Conservation (phyloP, 352 stramenopile species). For the Phytopythium boreale region DNA sequence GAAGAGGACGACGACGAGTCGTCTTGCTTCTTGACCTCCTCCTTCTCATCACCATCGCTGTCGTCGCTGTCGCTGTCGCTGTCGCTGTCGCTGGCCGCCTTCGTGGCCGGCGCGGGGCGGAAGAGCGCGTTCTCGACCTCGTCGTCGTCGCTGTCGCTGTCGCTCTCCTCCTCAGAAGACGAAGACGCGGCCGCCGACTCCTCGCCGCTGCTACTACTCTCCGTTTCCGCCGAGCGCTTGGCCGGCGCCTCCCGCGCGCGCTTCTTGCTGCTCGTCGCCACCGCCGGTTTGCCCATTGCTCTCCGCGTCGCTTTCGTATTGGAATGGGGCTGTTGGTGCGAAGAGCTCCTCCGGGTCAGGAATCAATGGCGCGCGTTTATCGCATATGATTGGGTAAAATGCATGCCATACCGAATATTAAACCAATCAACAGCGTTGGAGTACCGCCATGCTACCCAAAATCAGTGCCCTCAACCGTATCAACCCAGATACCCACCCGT, state of each 20-base stretch:
- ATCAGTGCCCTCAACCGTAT: neutral
- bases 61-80: neutral
- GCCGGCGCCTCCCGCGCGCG: slow-evolving; percentile 23
- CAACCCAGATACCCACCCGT: neutral
- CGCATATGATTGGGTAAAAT: slow-evolving; percentile 1
- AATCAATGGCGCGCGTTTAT: neutral
- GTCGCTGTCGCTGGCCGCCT: slow-evolving; percentile 3
- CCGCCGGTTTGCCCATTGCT: slow-evolving; percentile 14
- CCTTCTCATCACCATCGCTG: slow-evolving; percentile 22
- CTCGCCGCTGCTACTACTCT: neutral
- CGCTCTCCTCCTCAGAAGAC: slow-evolving; percentile 15
- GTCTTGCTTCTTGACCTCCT: slow-evolving; percentile 14
- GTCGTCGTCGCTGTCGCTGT: slow-evolving; percentile 50
- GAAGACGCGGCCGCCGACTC: slow-evolving; percentile 6
- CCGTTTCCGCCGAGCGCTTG: neutral
- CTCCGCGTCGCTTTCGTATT: neutral
- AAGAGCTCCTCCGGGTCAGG: neutral
- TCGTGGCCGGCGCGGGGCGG: slow-evolving; percentile 35
- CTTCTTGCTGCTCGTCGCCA: slow-evolving; percentile 22
- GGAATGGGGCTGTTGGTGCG: neutral
- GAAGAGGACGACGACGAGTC: slow-evolving; percentile 12
- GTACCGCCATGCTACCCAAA: neutral
- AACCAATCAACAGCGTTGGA: neutral
- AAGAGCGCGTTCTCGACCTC: slow-evolving; percentile 80
- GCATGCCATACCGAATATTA: neutral